Conservation (phyloP, 352 stramenopile species). For the Phytophthora pini region DNA sequence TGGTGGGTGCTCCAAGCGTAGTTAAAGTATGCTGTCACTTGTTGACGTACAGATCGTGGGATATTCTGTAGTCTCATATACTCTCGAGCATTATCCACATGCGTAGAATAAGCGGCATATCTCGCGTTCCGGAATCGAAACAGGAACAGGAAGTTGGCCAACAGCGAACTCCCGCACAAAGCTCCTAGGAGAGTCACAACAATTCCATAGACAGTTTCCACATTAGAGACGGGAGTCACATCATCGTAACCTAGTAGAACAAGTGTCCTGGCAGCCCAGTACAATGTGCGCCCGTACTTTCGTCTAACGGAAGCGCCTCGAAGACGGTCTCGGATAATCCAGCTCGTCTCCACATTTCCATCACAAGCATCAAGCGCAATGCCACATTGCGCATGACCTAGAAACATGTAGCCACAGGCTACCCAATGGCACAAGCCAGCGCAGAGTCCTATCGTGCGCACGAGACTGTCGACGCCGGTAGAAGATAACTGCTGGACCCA, state of each 20-base stretch:
- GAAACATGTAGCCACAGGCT: slow-evolving; percentile 72
- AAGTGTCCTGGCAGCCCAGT: slow-evolving; percentile 64
- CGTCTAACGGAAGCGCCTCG: slow-evolving; percentile 42
- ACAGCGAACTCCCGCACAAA: slow-evolving; percentile 56
- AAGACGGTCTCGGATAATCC: slow-evolving; percentile 66
- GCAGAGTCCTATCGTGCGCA: slow-evolving; percentile 42
- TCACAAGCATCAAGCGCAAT: slow-evolving; percentile 53
- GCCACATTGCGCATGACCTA: slow-evolving; percentile 66
- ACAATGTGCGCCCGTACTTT: slow-evolving; percentile 64
- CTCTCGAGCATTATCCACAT: slow-evolving; percentile 75
- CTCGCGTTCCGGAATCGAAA: slow-evolving; percentile 65
- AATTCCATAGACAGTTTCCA: slow-evolving; percentile 62
- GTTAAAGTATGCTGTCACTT: slow-evolving; percentile 72
- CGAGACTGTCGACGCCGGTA: slow-evolving; percentile 58
- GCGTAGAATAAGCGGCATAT: slow-evolving; percentile 54
- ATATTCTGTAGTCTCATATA: slow-evolving; percentile 79
- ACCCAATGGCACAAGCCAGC: slow-evolving; percentile 53
- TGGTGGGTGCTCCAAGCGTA: slow-evolving; percentile 72
- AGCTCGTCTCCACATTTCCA: slow-evolving; percentile 48
- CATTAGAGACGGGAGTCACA: slow-evolving; percentile 60
- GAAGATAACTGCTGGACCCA: slow-evolving; percentile 60
- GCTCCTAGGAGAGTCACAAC: slow-evolving; percentile 52
- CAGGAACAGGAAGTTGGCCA: slow-evolving; percentile 77
- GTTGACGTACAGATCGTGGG: slow-evolving; percentile 46
- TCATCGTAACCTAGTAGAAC: slow-evolving; percentile 73